phyloP scores from a whole-genome alignment of 805 yeast genomes.

The Yarrowia osloensis region DNA sequence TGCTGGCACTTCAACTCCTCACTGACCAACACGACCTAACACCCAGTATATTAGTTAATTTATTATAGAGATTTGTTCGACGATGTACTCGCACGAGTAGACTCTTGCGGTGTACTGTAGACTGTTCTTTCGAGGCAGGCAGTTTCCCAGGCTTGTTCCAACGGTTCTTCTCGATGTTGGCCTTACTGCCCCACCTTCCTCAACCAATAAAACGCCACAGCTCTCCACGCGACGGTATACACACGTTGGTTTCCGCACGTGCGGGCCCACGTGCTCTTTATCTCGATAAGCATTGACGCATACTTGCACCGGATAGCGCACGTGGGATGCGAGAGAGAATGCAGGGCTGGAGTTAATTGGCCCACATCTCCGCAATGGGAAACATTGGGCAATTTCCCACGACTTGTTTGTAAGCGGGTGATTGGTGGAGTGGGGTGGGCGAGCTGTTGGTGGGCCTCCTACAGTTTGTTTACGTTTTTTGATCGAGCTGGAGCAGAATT shows the following conservation, averaged over 20 bases:
- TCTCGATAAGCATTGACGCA: constrained; percentile 15
- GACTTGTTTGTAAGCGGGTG: neutral
- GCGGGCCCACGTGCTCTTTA: constrained; percentile 1
- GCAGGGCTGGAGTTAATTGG: constrained; percentile 5
- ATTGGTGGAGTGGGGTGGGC: neutral
- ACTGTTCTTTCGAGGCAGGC: too few relatives aligned
- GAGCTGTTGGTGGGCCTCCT: too few relatives aligned
- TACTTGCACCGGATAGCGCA: neutral
- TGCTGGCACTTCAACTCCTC: too few relatives aligned
- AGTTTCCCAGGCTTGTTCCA: too few relatives aligned
- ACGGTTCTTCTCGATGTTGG: too few relatives aligned
- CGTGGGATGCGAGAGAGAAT: constrained; percentile 4
- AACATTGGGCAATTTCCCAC: neutral
- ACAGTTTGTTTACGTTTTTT: too few relatives aligned
- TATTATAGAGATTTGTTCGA: neutral
- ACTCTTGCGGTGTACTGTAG: too few relatives aligned
- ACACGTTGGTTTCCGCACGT: neutral
- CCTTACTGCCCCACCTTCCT: too few relatives aligned
- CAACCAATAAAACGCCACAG: neutral
- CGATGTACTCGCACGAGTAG: too few relatives aligned
- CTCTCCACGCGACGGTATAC: neutral
- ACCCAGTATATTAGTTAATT: constrained; percentile 13
- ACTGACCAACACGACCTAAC: neutral
- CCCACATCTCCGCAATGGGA: neutral
- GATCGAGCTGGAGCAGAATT: too few relatives aligned